These are phyloP conservation scores for Nemania diffusa DNA, from an alignment of 2,329 filamentous ascomycete species.

Conservation along the genomic window DNA sequence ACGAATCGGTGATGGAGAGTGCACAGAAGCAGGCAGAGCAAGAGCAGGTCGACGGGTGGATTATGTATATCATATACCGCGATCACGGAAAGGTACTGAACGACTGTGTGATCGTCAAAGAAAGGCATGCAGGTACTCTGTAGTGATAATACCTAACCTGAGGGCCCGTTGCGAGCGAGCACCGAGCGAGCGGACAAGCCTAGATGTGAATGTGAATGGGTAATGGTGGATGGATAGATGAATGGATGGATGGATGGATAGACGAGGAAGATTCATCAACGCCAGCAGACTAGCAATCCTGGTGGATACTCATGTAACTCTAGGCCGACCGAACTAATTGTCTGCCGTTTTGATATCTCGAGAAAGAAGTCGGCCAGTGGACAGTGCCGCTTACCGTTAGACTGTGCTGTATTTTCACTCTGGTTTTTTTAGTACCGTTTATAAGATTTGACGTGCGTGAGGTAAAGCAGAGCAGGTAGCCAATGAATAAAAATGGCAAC, in stretches of 20 bases:
- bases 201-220: conserved; percentile 15
- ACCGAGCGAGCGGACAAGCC: conserved; percentile 21
- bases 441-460: neutral
- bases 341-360: conserved; percentile 29
- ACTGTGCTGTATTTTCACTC: conserved; percentile 12
- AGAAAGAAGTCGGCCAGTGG: conserved; percentile 26
- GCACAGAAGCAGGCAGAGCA: neutral
- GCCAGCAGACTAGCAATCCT: conserved; percentile 34
- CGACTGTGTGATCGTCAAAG: conserved; percentile 8
- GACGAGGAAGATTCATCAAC: conserved; percentile 34
- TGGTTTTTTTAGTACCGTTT: neutral
- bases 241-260: no score
- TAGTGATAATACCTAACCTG: neutral
- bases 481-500: conserved; percentile 10
- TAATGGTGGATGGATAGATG: no score
- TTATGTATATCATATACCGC: conserved; percentile 2
- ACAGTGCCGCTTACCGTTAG: conserved; percentile 23
- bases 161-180: conserved; percentile 7
- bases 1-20: conserved; percentile 8
- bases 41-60: neutral
- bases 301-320: conserved; percentile 39
- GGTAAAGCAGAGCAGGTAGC: neutral
- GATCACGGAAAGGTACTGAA: conserved; percentile 2
- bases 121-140: conserved; percentile 21
- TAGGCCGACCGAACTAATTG: conserved; percentile 32